phyloP scores from a whole-genome alignment of 208 protist species.

The Trichomonas gallinae region DNA sequence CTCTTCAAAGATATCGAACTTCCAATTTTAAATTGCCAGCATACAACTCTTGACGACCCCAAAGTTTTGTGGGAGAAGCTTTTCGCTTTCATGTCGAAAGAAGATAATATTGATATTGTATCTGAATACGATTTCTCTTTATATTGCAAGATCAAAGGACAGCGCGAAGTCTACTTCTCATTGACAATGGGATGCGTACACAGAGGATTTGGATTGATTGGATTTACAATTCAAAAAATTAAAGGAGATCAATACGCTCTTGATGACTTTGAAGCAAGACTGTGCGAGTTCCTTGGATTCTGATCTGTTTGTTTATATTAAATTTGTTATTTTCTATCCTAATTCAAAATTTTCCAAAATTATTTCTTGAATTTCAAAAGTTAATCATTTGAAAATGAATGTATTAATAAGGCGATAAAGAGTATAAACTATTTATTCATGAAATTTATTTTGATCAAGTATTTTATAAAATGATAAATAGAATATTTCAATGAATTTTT shows the following conservation, averaged over 20 bases:
- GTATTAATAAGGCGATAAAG: too few relatives aligned
- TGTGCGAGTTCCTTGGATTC: neutral
- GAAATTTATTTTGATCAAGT: too few relatives aligned
- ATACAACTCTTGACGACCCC: neutral
- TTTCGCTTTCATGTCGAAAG: neutral
- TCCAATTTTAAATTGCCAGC: neutral
- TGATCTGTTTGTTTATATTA: neutral
- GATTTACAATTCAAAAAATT: neutral
- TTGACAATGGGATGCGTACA: neutral
- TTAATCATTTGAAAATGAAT: too few relatives aligned
- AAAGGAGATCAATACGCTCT: neutral
- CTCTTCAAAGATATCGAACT: neutral
- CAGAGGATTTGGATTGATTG: neutral
- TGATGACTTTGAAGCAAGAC: neutral
- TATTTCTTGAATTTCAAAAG: too few relatives aligned
- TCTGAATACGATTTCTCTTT: neutral
- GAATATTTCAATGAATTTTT: too few relatives aligned
- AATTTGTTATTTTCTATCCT: too few relatives aligned
- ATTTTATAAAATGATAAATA: too few relatives aligned
- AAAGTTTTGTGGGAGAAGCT: neutral
- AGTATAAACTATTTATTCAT: too few relatives aligned
- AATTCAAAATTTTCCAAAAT: too few relatives aligned
- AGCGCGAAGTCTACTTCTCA: neutral
- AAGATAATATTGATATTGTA: slow-evolving; percentile 5
- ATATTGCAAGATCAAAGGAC: neutral